These are phyloP conservation scores for Flammula alnicola DNA, from an alignment of 1,284 basidiomycete species.

Conservation along the genomic window DNA sequence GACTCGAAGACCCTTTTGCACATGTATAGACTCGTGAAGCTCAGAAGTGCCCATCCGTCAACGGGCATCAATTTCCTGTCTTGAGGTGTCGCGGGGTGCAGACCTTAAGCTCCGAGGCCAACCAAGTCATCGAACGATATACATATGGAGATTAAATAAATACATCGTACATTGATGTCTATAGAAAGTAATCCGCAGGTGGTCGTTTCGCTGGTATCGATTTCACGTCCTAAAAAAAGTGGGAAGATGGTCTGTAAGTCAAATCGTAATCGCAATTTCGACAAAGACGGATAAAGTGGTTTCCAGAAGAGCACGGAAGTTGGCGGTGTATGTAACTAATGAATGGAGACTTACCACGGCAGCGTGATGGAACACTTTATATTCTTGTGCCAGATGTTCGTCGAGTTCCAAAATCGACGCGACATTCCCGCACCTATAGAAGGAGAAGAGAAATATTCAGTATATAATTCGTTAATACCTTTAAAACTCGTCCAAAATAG, in stretches of 20 bases:
- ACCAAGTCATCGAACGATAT: neutral
- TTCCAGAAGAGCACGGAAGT: slow-evolving; percentile 33
- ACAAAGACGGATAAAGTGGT: slow-evolving; percentile 4
- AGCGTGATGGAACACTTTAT: slow-evolving; percentile 88
- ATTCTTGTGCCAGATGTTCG: slow-evolving; percentile 88
- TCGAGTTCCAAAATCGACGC: slow-evolving; percentile 93
- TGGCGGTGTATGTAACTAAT: slow-evolving; percentile 25
- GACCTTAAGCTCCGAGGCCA: neutral
- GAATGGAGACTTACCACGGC: slow-evolving; percentile 51
- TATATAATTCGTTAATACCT: no score
- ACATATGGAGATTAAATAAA: slow-evolving; percentile 1
- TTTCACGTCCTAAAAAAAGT: slow-evolving; percentile 68
- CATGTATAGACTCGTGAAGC: no score
- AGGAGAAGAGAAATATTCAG: neutral
- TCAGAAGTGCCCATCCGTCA: neutral
- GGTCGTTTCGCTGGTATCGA: slow-evolving; percentile 89
- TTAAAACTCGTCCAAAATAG: no score
- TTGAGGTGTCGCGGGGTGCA: neutral
- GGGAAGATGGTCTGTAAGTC: neutral
- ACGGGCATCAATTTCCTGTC: neutral
- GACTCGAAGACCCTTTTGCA: no score
- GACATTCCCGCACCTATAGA: slow-evolving; percentile 86
- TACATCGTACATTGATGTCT: slow-evolving; percentile 18
- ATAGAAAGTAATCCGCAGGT: slow-evolving; percentile 85
- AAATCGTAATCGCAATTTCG: neutral